A percentile compares a stretch with the other conserved stretches of the same genome.
These are phyloP conservation scores for Pisolithus thermaeus DNA, from an alignment of 1,284 basidiomycete species.

Conservation along the genomic window DNA sequence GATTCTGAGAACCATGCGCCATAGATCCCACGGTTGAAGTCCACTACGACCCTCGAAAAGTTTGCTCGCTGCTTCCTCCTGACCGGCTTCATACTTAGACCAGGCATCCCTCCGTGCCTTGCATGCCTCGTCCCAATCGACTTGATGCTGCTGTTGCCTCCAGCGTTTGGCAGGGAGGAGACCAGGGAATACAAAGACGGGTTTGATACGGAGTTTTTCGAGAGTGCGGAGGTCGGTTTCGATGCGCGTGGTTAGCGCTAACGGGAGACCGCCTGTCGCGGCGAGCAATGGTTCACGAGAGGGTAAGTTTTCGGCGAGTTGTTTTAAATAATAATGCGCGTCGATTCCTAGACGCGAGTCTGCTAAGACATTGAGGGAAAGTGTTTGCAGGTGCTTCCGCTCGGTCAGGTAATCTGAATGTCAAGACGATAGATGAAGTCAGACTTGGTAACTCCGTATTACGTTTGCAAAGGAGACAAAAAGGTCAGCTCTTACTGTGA, in stretches of 20 bases:
- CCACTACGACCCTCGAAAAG: conserved; percentile 68
- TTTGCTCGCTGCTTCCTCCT: conserved; percentile 81
- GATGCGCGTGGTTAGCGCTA: conserved; percentile 81
- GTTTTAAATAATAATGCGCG: conserved; percentile 85
- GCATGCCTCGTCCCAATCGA: conserved; percentile 67
- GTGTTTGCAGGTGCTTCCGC: conserved; percentile 81
- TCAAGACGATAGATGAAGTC: conserved; percentile 1
- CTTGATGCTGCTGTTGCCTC: conserved; percentile 48
- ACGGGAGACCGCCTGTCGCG: conserved; percentile 89
- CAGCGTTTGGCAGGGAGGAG: conserved; percentile 65
- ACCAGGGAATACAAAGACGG: conserved; percentile 95
- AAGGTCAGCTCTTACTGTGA: conserved; percentile 37
- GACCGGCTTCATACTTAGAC: conserved; percentile 84
- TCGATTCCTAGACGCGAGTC: conserved; percentile 97
- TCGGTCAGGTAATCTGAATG: conserved; percentile 74
- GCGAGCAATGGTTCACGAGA: conserved; percentile 87
- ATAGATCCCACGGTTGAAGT: conserved; percentile 80
- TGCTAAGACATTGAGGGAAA: conserved; percentile 77
- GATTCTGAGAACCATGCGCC: conserved; percentile 87
- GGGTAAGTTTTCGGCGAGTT: conserved; percentile 71
- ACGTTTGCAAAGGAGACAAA: neutral
- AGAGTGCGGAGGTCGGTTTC: conserved; percentile 88
- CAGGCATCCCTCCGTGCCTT: conserved; percentile 79
- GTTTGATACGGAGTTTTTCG: conserved; percentile 91
- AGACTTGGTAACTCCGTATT: conserved; percentile 8